Percentiles rank a stretch among this genome's conserved stretches.
These are phyloP conservation scores for Silybum marianum DNA, from an alignment of 129 eudicot species.

Conservation along the genomic window DNA sequence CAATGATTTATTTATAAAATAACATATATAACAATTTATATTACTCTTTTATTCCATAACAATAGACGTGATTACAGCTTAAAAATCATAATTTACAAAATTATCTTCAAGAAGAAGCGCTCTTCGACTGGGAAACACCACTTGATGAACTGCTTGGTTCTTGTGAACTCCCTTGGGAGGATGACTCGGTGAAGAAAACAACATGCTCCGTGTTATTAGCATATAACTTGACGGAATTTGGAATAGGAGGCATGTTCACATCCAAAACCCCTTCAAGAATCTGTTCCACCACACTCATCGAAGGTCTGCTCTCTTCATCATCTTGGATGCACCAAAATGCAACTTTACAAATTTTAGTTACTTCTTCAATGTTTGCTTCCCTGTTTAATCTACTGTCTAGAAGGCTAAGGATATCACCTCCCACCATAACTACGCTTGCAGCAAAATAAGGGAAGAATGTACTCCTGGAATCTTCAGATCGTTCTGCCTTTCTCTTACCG, in stretches of 20 bases:
- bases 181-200: constrained; percentile 42
- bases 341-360: constrained; percentile 49
- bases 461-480: constrained; percentile 28
- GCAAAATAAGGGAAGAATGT: constrained; percentile 55
- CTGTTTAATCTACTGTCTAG: constrained; percentile 53
- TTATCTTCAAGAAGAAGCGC: constrained; percentile 3
- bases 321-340: constrained; percentile 87
- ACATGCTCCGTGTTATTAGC: constrained; percentile 27
- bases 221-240: constrained; percentile 40
- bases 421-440: constrained; percentile 34
- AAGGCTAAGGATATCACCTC: constrained; percentile 59
- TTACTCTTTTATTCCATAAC: neutral
- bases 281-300: constrained; percentile 67
- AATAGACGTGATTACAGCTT: neutral
- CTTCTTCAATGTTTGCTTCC: constrained; percentile 50
- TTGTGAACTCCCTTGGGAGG: constrained; percentile 33
- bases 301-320: constrained; percentile 60
- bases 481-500: constrained; percentile 49
- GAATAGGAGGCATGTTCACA: constrained; percentile 64
- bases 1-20: too few relatives aligned
- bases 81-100: neutral
- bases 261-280: constrained; percentile 72
- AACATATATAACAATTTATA: neutral
- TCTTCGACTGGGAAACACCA: constrained; percentile 25
- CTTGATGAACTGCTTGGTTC: constrained; percentile 15